Evolutionary conservation across 768 basidiomycete species (phyloP), one percentile per base, ranked within the genome.

Genomic region (Suillus spraguei): DNA sequence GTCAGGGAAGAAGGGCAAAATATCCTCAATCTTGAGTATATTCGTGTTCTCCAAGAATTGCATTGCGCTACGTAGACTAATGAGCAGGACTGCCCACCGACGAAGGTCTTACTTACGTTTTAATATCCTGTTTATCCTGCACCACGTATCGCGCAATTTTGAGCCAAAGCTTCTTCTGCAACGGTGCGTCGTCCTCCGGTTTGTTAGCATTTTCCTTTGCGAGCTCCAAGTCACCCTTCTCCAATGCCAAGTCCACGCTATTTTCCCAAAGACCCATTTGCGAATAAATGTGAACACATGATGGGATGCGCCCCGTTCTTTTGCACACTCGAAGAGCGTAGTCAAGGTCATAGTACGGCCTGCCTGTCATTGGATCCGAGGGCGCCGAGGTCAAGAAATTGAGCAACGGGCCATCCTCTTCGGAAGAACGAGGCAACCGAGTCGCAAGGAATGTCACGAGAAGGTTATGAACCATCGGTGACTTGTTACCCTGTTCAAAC

Each of bases 61-160:
- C 94, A 99, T 99, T 22, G 97, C 97, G 60, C 97, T 99, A 73
- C 33, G 60, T 61, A 54, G 52, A 20, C 46, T 42, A 60, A 60
- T 44, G 28, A 49, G 53, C 47, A 65, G 38, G 8, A 9, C 42
- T 17, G n/a, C 20, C 32, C 17, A n/a, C n/a, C 5, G 47, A 52
- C 24, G 55, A 11, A 17, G 10, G 36, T 63, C 39, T 24, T 33
- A 85, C 95, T 68, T 76, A 97, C 97, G 94, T 88, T 81, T 97
- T 97, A 76, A 99, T 97, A 68, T 99, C 97, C 72, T 95, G 91
- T 82, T 97, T 94, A 77, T 98, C 94, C 71, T 97, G 95, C 16
- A 99, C 96, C 49, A 99, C 96, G 77, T 96, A 96, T 66, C 91
- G 91, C n/a, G 97, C 97, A 68, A 99, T 95, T 80, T 98, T 99